phyloP scores from a whole-genome alignment of 805 yeast genomes.

The Lipomyces oligophaga region DNA sequence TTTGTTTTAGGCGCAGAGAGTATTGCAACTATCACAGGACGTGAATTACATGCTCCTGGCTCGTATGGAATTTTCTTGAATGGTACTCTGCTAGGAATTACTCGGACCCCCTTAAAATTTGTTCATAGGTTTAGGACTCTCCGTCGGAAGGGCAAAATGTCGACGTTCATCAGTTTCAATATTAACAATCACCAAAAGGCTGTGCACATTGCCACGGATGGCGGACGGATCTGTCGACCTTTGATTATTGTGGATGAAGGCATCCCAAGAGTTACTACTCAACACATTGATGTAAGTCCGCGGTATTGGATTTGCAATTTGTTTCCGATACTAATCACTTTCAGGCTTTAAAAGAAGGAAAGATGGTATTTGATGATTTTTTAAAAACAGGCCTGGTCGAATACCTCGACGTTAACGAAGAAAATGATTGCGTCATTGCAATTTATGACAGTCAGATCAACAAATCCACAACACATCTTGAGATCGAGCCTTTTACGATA shows the following conservation, averaged over 20 bases:
- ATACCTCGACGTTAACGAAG: constrained; percentile 95
- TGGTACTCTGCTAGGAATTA: constrained; percentile 91
- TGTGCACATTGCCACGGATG: constrained; percentile 97
- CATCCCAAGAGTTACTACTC: constrained; percentile 61
- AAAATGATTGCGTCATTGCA: constrained; percentile 90
- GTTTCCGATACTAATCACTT: not conserved
- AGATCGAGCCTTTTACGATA: constrained; percentile 91
- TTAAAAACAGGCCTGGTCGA: constrained; percentile 83
- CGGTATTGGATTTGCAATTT: too few relatives aligned
- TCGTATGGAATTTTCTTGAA: constrained; percentile 83
- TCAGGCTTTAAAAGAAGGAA: constrained; percentile 55
- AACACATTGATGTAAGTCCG: constrained; percentile 49
- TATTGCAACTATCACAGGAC: constrained; percentile 73
- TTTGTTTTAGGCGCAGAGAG: constrained; percentile 86
- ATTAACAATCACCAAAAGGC: constrained; percentile 86
- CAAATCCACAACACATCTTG: constrained; percentile 71
- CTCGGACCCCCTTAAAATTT: constrained; percentile 80
- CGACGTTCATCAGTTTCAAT: constrained; percentile 87
- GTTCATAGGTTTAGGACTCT: constrained; percentile 72
- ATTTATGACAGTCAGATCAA: constrained; percentile 68
- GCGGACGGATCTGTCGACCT: constrained; percentile 97
- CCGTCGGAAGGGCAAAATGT: constrained; percentile 79
- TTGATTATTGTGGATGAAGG: constrained; percentile 80
- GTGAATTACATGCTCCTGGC: constrained; percentile 70
- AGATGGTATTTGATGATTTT: constrained; percentile 87